A percentile compares a stretch with the other conserved stretches of the same genome.
These are phyloP conservation scores for Saccharomyces hybrid DNA, from an alignment of 1,139 yeast genomes.

Conservation along the genomic window DNA sequence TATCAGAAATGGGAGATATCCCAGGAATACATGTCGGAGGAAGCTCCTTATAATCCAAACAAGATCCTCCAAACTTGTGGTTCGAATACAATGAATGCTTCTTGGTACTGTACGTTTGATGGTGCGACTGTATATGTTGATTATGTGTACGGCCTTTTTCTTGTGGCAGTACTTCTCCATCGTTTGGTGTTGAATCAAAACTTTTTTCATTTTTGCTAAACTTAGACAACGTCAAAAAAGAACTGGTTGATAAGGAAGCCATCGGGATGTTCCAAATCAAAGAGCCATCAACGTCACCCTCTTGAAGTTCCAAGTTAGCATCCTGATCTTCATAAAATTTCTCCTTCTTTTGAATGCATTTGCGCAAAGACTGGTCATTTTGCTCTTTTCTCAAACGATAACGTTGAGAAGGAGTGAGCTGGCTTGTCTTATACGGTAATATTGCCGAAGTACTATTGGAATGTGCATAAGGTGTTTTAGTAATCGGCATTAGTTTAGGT, in stretches of 20 bases:
- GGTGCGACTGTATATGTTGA: neutral
- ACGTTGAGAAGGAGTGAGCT: conserved; percentile 35
- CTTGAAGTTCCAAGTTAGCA: conserved; percentile 10
- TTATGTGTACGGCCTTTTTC: conserved; percentile 11
- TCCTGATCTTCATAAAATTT: conserved; percentile 37
- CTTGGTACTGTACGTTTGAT: neutral
- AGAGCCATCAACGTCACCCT: conserved; percentile 30
- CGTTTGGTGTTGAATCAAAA: neutral
- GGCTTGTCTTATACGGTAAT: conserved; percentile 12
- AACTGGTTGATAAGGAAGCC: conserved; percentile 34
- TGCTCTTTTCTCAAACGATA: conserved; percentile 33
- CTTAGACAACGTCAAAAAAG: conserved; percentile 25
- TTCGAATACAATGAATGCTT: neutral
- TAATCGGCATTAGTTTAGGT: neutral
- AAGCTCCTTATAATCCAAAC: conserved; percentile 18
- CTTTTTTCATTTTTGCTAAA: conserved; percentile 7
- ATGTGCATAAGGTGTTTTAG: conserved; percentile 6
- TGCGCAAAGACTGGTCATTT: conserved; percentile 28
- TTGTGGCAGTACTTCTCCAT: neutral
- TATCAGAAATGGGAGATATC: conserved; percentile 28
- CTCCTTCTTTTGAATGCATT: conserved; percentile 32
- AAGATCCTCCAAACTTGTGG: conserved; percentile 7
- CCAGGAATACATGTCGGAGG: conserved; percentile 37
- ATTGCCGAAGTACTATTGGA: conserved; percentile 22
- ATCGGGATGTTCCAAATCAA: conserved; percentile 42